phyloP scores from a whole-genome alignment of 2,329 filamentous ascomycete species.

The Curvularia eragrostidis region DNA sequence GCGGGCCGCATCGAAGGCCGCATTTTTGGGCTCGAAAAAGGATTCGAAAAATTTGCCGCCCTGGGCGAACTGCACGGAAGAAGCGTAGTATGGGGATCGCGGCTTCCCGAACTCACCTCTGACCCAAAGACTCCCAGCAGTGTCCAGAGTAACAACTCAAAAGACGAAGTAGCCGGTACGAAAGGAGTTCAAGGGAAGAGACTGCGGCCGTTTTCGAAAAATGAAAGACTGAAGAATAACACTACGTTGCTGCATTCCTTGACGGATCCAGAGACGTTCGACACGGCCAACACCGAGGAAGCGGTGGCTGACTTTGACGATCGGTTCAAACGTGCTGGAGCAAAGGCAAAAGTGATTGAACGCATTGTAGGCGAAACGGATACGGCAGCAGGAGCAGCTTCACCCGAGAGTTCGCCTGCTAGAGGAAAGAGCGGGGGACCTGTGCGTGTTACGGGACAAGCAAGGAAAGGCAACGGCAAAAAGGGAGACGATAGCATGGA shows the following conservation, averaged over 20 bases:
- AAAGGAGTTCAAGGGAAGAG: background rate
- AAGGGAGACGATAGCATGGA: slow-evolving; percentile 43
- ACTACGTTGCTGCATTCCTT: slow-evolving; percentile 76
- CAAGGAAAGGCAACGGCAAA: slow-evolving; percentile 19
- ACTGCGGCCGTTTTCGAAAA: slow-evolving; percentile 60
- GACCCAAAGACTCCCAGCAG: background rate
- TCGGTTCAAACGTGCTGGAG: slow-evolving; percentile 78
- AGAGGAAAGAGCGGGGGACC: slow-evolving; percentile 22
- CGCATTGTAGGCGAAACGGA: slow-evolving; percentile 62
- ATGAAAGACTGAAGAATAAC: slow-evolving; percentile 76
- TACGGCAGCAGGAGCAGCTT: background rate
- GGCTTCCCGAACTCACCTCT: slow-evolving; percentile 53
- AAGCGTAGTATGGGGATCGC: slow-evolving; percentile 82
- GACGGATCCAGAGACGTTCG: slow-evolving; percentile 77
- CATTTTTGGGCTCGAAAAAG: slow-evolving; percentile 87
- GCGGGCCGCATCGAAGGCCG: slow-evolving; percentile 88
- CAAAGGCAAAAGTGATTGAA: slow-evolving; percentile 86
- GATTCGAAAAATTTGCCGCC: slow-evolving; percentile 89
- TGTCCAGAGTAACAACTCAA: background rate
- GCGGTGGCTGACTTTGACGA: slow-evolving; percentile 92
- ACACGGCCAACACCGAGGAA: slow-evolving; percentile 84
- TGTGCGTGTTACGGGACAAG: slow-evolving; percentile 25
- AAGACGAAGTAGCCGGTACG: background rate
- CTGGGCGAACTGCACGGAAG: slow-evolving; percentile 80
- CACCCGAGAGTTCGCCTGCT: slow-evolving; percentile 41